A percentile compares a stretch with the other conserved stretches of the same genome.
These are phyloP conservation scores for Durio zibethinus DNA, from an alignment of 345 rosid species.

Conservation along the genomic window DNA sequence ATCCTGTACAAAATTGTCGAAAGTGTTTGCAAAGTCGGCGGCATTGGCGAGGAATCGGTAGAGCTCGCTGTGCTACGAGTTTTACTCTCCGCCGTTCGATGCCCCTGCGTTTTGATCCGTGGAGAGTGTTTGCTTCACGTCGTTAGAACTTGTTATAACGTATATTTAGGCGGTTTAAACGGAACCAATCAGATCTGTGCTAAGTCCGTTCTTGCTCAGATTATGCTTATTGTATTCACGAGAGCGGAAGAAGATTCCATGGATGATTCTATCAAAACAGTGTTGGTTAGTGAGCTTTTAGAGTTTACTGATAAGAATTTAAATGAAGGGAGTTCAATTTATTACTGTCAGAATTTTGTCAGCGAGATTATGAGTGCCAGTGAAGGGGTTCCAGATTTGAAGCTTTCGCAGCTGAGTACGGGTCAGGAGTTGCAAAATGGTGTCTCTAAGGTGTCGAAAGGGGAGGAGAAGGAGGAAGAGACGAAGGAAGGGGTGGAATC, in stretches of 20 bases:
- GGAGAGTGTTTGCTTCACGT: conserved; percentile 74
- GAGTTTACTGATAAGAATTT: conserved; percentile 81
- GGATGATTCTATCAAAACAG: conserved; percentile 44
- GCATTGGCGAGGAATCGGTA: conserved; percentile 68
- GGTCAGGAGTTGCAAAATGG: conserved; percentile 44
- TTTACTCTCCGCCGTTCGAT: conserved; percentile 70
- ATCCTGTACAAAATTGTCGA: conserved; percentile 42
- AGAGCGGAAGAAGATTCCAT: conserved; percentile 71
- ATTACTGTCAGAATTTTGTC: conserved; percentile 66
- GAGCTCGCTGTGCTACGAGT: conserved; percentile 78
- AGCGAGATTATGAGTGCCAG: conserved; percentile 62
- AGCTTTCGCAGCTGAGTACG: conserved; percentile 30
- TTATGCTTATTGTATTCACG: conserved; percentile 66
- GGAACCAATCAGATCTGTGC: conserved; percentile 97
- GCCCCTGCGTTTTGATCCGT: conserved; percentile 67
- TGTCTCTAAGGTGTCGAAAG: conserved; percentile 25
- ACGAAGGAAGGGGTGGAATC: conserved; percentile 34
- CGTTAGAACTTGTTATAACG: conserved; percentile 86
- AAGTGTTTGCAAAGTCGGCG: conserved; percentile 54
- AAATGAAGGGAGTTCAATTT: conserved; percentile 85
- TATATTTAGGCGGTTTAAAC: conserved; percentile 71
- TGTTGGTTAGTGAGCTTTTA: conserved; percentile 66
- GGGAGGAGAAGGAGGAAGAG: conserved; percentile 29
- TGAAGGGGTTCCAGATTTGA: conserved; percentile 55
- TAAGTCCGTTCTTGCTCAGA: conserved; percentile 86